Evolutionary conservation across 257 asterid species (phyloP).

Genomic region (Penstemon newberryi): DNA sequence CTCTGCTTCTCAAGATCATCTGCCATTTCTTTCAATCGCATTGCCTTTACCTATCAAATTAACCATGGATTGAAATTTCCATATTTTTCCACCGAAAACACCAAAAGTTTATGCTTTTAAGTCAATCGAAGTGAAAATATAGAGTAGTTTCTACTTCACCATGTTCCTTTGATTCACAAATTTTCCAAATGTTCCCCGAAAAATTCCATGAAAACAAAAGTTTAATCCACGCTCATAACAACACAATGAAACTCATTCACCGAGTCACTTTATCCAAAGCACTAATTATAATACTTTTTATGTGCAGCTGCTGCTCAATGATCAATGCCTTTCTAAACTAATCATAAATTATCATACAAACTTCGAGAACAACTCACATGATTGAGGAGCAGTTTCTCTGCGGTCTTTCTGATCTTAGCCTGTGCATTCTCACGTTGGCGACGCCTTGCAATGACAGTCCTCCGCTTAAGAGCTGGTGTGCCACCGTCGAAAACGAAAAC

Average conservation of each 20-base stretch:
- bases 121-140: too few relatives aligned
- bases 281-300: background rate
- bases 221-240: background rate
- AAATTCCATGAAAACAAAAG: too few relatives aligned
- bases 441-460: slow-evolving; percentile 92
- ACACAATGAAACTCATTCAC: too few relatives aligned
- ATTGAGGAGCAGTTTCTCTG: slow-evolving; percentile 91
- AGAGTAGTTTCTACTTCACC: too few relatives aligned
- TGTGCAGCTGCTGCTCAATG: background rate
- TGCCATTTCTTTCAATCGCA: slow-evolving; percentile 73
- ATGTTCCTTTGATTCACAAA: too few relatives aligned
- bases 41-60: slow-evolving; percentile 65
- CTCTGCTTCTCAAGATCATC: slow-evolving; percentile 78
- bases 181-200: too few relatives aligned
- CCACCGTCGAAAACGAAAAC: slow-evolving; percentile 96
- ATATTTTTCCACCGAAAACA: too few relatives aligned
- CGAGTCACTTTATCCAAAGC: too few relatives aligned
- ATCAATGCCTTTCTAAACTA: background rate
- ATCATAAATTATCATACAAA: background rate
- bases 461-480: slow-evolving; percentile 92
- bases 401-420: slow-evolving; percentile 91
- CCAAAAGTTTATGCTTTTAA: too few relatives aligned
- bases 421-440: slow-evolving; percentile 98
- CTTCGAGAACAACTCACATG: slow-evolving; percentile 48
- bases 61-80: too few relatives aligned